Evolutionary conservation across 108 stramenopile species (phyloP).

Genomic region (Nannochloropsis gaditana): DNA sequence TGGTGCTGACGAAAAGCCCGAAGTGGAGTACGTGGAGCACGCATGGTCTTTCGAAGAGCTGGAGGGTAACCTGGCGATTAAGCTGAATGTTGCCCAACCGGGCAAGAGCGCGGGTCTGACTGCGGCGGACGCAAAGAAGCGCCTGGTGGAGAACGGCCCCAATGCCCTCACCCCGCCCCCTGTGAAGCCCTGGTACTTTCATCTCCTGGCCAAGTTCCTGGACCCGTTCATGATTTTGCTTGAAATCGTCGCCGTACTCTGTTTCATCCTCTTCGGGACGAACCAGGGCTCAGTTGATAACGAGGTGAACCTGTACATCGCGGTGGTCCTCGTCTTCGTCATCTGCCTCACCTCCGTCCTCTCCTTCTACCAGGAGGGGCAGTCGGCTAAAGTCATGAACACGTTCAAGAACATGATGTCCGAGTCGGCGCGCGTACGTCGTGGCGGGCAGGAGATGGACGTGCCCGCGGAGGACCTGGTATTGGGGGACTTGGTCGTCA

Average conservation of each 20-base stretch:
- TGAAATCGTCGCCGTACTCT: conserved; percentile 22
- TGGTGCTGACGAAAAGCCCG: not conserved
- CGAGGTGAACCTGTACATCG: not conserved
- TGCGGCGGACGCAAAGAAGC: conserved; percentile 10
- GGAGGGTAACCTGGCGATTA: not conserved
- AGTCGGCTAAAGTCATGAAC: conserved; percentile 24
- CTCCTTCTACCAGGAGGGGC: conserved; percentile 24
- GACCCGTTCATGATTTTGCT: conserved; percentile 21
- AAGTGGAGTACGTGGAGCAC: conserved; percentile 18
- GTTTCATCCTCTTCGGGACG: conserved; percentile 27
- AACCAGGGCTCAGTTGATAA: not conserved
- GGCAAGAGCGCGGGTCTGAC: conserved; percentile 11
- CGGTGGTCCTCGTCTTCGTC: conserved; percentile 22
- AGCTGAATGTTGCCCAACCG: conserved; percentile 18
- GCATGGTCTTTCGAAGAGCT: not conserved
- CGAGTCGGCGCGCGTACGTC: not conserved
- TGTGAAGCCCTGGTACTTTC: conserved; percentile 11
- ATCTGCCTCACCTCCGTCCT: conserved; percentile 18
- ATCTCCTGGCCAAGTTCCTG: conserved; percentile 17
- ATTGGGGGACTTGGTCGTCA: conserved; percentile 22
- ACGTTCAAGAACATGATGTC: conserved; percentile 7
- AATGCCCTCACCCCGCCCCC: conserved; percentile 25
- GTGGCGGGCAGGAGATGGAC: not conserved
- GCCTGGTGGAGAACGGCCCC: conserved; percentile 30
- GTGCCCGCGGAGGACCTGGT: conserved; percentile 28